Evolutionary conservation across 2,329 filamentous ascomycete genomes (phyloP), one percentile per base, ranked within the genome.

Genomic region (Zarea fungicola): DNA sequence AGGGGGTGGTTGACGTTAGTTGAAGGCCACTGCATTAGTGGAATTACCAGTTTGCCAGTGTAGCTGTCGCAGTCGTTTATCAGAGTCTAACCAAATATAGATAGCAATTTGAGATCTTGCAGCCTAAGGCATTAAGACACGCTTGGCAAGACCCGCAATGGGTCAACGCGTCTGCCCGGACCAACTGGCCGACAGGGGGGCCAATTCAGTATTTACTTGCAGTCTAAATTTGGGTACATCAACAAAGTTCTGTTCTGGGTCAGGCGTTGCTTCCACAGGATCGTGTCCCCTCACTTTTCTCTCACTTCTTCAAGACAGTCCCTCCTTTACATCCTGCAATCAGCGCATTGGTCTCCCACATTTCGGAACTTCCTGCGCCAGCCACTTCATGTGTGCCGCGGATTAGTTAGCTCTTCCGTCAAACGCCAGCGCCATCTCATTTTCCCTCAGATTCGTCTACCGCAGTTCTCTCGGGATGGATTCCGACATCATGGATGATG

Each of bases 401-500:
- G n/a, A 50, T 28, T 35, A 26, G n/a, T 40, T 42, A 35, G 42
- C 29, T 18, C 45, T 42, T 22, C 18, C 48, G 13, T 40, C 35
- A 32, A 21, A 48, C 29, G 13, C 25, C 19, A 25, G 37, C 18
- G 42, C 22, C 16, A 25, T 21, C 49, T 31, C 39, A 32, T 35
- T 16, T 36, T 29, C 34, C 39, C 49, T 8, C 23, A 37, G 25
- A 16, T 18, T 10, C 28, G 4, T 14, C 28, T 16, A 26, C 34
- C 39, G 13, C 23, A 43, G 16, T 45, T 40, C 50, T 55, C 66
- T 69, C n/a, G n/a, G 59, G 42, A 81, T 81, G 78, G 74, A 77
- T 58, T 79, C 74, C 53, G 77, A 81, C 53, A 67, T 67, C 36
- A 76, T 81, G 66, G 78, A 81, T 49, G 81, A 83, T 67, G 69